Percentiles rank a stretch among this genome's conserved stretches.
phyloP scores from a whole-genome alignment of 306 rosid species.

The Alnus rubra region DNA sequence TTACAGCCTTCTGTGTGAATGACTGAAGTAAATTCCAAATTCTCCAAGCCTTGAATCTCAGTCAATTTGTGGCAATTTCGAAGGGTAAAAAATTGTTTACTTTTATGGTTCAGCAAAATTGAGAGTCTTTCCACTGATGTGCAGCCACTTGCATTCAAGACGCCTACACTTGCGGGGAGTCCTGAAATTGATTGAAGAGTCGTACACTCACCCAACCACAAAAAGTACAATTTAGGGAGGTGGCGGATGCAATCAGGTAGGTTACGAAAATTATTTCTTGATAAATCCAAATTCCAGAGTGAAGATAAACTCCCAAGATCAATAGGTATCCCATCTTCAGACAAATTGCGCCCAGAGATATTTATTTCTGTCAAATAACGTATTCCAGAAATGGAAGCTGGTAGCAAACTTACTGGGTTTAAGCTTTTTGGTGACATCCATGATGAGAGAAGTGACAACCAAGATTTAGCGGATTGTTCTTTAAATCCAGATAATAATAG shows the following conservation, averaged over 20 bases:
- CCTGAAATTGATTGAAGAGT: background rate
- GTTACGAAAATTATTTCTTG: background rate
- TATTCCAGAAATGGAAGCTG: too few relatives aligned
- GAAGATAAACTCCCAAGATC: background rate
- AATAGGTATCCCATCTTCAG: background rate
- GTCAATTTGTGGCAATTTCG: background rate
- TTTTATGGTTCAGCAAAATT: background rate
- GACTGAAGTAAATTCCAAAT: background rate
- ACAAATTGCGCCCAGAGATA: background rate
- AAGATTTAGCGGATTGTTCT: background rate
- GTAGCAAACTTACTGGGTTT: too few relatives aligned
- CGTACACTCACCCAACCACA: background rate
- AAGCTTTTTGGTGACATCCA: background rate
- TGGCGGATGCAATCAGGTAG: background rate
- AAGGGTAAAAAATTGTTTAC: background rate
- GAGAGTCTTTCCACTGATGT: background rate
- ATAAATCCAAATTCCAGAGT: background rate
- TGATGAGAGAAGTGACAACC: background rate
- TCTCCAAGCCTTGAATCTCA: background rate
- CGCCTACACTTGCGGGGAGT: background rate
- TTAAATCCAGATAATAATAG: too few relatives aligned
- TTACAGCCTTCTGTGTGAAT: too few relatives aligned
- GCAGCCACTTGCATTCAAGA: background rate
- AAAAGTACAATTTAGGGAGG: background rate
- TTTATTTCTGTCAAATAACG: too few relatives aligned